A percentile compares a stretch with the other conserved stretches of the same genome.
Conservation (phyloP, 2,329 filamentous ascomycete genomes). For the Aspergillus persii region DNA sequence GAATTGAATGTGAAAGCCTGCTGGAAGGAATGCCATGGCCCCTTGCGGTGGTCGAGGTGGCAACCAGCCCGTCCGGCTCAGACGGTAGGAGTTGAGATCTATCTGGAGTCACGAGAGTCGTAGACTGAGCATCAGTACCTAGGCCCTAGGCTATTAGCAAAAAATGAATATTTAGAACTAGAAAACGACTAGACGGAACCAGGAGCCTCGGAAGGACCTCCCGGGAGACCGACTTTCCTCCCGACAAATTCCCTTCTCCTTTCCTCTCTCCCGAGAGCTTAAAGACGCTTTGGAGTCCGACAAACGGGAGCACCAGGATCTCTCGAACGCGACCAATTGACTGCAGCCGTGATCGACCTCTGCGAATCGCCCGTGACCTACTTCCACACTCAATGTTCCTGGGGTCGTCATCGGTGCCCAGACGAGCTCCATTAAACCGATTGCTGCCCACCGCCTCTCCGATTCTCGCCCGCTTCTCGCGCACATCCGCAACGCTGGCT, state of each 20-base stretch:
- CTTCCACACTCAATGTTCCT: constrained; percentile 8
- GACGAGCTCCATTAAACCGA: constrained; percentile 32
- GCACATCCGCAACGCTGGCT: constrained; percentile 41
- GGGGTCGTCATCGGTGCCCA: constrained; percentile 2
- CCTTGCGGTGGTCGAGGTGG: background rate
- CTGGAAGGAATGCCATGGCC: background rate
- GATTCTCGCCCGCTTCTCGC: constrained; percentile 25
- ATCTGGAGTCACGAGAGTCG: background rate
- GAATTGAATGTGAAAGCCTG: background rate
- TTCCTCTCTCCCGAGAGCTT: background rate
- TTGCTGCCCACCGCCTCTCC: constrained; percentile 35
- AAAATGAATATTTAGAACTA: background rate
- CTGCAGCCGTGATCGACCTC: background rate
- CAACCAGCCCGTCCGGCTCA: background rate
- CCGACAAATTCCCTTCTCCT: constrained; percentile 11
- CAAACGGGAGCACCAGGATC: background rate
- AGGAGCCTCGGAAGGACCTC: constrained; percentile 13
- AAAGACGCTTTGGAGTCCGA: background rate
- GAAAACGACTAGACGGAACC: background rate
- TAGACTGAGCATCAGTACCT: background rate
- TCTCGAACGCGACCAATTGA: background rate
- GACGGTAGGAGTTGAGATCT: background rate
- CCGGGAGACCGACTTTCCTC: constrained; percentile 13
- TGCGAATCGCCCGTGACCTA: background rate
- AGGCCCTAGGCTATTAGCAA: background rate